phyloP scores from a whole-genome alignment of 2,329 filamentous ascomycete genomes.

The Rutstroemia sp. region DNA sequence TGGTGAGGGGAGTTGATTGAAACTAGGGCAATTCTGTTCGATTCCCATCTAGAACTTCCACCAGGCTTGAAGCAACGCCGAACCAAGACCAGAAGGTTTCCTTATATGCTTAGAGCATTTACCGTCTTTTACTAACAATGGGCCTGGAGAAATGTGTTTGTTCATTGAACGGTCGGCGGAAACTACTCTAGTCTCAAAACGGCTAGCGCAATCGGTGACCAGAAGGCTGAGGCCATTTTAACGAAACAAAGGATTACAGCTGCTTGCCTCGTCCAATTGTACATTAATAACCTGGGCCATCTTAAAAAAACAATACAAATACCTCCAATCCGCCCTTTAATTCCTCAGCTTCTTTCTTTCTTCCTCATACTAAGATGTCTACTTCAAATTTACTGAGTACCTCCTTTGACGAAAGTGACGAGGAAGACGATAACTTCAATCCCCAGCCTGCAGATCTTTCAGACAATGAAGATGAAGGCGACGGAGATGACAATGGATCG shows the following conservation, averaged over 20 bases:
- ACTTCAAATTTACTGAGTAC: constrained; percentile 22
- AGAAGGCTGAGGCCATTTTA: constrained; percentile 10
- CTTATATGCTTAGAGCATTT: constrained; percentile 33
- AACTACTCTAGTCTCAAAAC: neutral
- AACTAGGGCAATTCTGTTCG: neutral
- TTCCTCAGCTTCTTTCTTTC: constrained; percentile 4
- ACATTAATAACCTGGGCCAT: neutral
- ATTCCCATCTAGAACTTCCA: too few relatives aligned
- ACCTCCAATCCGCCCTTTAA: neutral
- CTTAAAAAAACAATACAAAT: neutral
- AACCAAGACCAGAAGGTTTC: constrained; percentile 47
- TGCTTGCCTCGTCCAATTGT: constrained; percentile 1
- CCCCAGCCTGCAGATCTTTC: constrained; percentile 60
- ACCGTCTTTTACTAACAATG: neutral
- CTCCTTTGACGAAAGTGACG: constrained; percentile 51
- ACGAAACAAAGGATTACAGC: constrained; percentile 2
- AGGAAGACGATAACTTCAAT: constrained; percentile 86
- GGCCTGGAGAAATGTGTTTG: neutral
- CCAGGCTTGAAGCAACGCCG: constrained; percentile 10
- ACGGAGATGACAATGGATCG: constrained; percentile 22
- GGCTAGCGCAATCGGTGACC: neutral
- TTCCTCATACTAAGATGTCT: constrained; percentile 21
- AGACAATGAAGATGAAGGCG: constrained; percentile 54
- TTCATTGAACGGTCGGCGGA: neutral
- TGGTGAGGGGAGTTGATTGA: neutral